phyloP scores from a whole-genome alignment of 2,329 filamentous ascomycete genomes.

The Aphanoascus verrucosus region DNA sequence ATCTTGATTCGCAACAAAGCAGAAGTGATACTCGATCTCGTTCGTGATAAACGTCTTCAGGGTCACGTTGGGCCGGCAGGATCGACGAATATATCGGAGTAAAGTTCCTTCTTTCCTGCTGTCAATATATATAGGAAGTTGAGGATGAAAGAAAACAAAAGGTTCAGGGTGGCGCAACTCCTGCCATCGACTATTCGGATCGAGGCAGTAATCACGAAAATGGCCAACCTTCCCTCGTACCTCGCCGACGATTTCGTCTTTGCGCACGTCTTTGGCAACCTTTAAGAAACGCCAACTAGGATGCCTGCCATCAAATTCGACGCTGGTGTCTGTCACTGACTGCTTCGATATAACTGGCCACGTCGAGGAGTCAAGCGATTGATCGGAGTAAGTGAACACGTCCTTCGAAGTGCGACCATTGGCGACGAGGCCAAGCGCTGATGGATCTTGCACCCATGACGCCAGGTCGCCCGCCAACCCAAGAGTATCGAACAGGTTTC shows the following conservation, averaged over 20 bases:
- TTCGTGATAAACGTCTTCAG: conserved; percentile 77
- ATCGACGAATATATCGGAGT: conserved; percentile 81
- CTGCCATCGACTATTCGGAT: conserved; percentile 56
- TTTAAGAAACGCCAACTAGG: conserved; percentile 57
- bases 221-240: conserved; percentile 68
- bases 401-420: conserved; percentile 53
- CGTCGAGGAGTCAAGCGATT: conserved; percentile 44
- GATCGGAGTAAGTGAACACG: conserved; percentile 56
- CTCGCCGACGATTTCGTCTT: conserved; percentile 53
- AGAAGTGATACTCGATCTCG: conserved; percentile 76
- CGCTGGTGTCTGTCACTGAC: conserved; percentile 41
- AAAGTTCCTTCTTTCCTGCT: conserved; percentile 76
- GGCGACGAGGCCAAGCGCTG: conserved; percentile 56
- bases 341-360: conserved; percentile 45
- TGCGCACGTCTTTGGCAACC: conserved; percentile 42
- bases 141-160: conserved; percentile 78
- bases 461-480: conserved; percentile 63
- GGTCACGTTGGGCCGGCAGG: conserved; percentile 80
- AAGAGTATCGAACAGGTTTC: conserved; percentile 69
- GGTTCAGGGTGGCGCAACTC: conserved; percentile 51
- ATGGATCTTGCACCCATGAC: conserved; percentile 65
- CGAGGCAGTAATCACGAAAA: conserved; percentile 59
- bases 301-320: conserved; percentile 45
- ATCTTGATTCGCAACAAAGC: conserved; percentile 71
- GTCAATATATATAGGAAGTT: conserved; percentile 85